Evolutionary conservation across 495 filamentous ascomycete species (phyloP).

Genomic region (Chaetomium cochliodes): DNA sequence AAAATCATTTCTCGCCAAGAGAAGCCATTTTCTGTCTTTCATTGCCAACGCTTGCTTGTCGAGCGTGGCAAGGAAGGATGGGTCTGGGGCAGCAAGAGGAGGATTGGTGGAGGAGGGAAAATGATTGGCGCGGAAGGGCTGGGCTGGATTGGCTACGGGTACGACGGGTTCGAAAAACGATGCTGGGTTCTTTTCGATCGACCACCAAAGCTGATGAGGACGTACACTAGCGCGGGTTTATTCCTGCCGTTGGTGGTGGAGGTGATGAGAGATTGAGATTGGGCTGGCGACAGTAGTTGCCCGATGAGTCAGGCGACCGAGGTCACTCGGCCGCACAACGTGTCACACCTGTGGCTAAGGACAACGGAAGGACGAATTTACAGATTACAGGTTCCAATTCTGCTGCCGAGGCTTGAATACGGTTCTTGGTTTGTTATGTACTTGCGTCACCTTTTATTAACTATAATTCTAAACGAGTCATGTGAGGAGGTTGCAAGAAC

Average conservation of each 20-base stretch:
- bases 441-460: no score
- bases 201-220: background rate
- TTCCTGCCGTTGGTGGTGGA: background rate
- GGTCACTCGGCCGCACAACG: conserved; percentile 15
- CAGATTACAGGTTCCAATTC: no score
- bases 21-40: conserved; percentile 26
- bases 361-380: background rate
- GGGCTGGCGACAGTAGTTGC: conserved; percentile 3
- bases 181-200: background rate
- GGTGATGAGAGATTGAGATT: conserved; percentile 2
- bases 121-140: background rate
- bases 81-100: background rate
- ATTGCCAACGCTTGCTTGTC: conserved; percentile 32
- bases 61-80: conserved; percentile 35
- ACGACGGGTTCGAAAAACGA: background rate
- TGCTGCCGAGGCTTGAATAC: no score
- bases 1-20: conserved; percentile 18
- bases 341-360: conserved; percentile 3
- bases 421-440: no score
- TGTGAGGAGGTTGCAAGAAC: no score
- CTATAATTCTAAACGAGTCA: no score
- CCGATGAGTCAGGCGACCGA: conserved; percentile 12
- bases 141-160: background rate
- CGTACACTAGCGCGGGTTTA: background rate
- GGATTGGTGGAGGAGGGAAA: no score